Percentiles rank a stretch among this genome's conserved stretches.
Evolutionary conservation across 352 stramenopile genomes (phyloP).

Genomic region (Phytopythium montanum): DNA sequence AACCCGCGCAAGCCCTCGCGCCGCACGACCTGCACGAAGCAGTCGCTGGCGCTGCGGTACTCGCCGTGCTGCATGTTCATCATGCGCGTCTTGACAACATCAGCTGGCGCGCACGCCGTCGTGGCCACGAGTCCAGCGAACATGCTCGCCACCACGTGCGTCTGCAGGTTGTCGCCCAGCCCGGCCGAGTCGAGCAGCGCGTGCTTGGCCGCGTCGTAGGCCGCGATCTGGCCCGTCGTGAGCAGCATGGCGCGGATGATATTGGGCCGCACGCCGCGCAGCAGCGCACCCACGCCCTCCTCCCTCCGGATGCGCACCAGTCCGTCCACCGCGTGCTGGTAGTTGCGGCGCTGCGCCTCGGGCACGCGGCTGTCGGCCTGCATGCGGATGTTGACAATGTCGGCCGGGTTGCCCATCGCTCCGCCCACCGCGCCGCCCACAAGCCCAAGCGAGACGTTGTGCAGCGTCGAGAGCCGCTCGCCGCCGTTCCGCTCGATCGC

Average conservation of each 20-base stretch:
- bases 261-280: slow-evolving; percentile 76
- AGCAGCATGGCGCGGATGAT: slow-evolving; percentile 85
- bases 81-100: slow-evolving; percentile 80
- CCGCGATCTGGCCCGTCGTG: slow-evolving; percentile 77
- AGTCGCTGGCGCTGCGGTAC: slow-evolving; percentile 78
- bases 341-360: slow-evolving; percentile 63
- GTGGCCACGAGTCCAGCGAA: slow-evolving; percentile 74
- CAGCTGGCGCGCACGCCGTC: slow-evolving; percentile 69
- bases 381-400: slow-evolving; percentile 87
- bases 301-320: slow-evolving; percentile 60
- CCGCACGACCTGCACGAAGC: slow-evolving; percentile 75
- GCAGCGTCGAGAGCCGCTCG: slow-evolving; percentile 53
- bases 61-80: slow-evolving; percentile 85
- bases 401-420: slow-evolving; percentile 64
- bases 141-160: slow-evolving; percentile 73
- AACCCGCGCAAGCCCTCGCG: slow-evolving; percentile 70
- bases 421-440: slow-evolving; percentile 62
- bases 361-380: slow-evolving; percentile 71
- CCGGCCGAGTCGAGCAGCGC: slow-evolving; percentile 40
- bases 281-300: slow-evolving; percentile 53
- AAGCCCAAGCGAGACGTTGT: slow-evolving; percentile 76
- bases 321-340: slow-evolving; percentile 77
- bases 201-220: slow-evolving; percentile 77
- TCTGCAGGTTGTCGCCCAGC: slow-evolving; percentile 66
- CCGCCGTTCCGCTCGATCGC: slow-evolving; percentile 62